Percentiles rank a stretch among this genome's conserved stretches.
Evolutionary conservation across 2,329 filamentous ascomycete genomes (phyloP).

Genomic region (Calonectria henricotiae): DNA sequence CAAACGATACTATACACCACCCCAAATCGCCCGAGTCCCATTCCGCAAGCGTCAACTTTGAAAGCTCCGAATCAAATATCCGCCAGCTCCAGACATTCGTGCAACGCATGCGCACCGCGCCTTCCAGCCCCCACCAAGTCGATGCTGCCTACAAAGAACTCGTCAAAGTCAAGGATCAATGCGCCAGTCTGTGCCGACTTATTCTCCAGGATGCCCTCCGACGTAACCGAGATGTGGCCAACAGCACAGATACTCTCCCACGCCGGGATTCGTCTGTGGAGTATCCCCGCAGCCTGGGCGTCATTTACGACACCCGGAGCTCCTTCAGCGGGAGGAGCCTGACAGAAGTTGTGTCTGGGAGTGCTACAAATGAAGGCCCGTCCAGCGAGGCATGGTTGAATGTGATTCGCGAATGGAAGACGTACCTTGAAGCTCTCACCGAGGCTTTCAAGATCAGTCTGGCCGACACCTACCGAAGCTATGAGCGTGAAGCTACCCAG

Average conservation of each 20-base stretch:
- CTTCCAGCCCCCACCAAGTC: constrained; percentile 57
- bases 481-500: constrained; percentile 63
- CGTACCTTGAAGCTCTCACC: constrained; percentile 61
- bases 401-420: constrained; percentile 64
- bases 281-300: constrained; percentile 53
- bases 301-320: constrained; percentile 57
- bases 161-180: constrained; percentile 60
- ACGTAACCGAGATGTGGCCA: constrained; percentile 46
- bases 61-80: constrained; percentile 55
- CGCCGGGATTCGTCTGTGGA: constrained; percentile 56
- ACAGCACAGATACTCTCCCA: constrained; percentile 45
- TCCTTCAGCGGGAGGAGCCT: constrained; percentile 60
- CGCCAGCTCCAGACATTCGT: constrained; percentile 58
- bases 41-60: constrained; percentile 48
- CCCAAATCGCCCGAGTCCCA: constrained; percentile 49
- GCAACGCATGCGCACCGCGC: constrained; percentile 57
- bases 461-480: constrained; percentile 63
- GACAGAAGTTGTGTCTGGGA: constrained; percentile 54
- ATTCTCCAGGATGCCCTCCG: constrained; percentile 62
- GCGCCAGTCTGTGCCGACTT: constrained; percentile 60
- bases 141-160: constrained; percentile 66
- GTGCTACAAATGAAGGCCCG: constrained; percentile 46
- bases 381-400: constrained; percentile 57
- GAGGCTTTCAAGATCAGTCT: constrained; percentile 62
- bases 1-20: constrained; percentile 52